These are phyloP conservation scores for Amanita phalloides DNA, from an alignment of 768 basidiomycete species.

Conservation along the genomic window DNA sequence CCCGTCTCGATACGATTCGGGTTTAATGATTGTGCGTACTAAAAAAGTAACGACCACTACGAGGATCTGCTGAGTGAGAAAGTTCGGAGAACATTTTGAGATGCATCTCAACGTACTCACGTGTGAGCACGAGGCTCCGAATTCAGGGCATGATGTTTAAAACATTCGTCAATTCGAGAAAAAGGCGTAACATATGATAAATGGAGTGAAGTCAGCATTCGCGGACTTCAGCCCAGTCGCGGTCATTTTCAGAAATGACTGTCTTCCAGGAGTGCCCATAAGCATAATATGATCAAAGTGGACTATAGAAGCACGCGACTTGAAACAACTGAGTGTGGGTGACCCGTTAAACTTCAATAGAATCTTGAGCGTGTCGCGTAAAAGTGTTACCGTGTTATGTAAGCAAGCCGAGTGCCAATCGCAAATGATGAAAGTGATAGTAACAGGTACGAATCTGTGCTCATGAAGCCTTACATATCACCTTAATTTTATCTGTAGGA, in stretches of 20 bases:
- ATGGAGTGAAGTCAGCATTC: no score
- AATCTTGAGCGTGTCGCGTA: no score
- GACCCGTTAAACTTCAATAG: no score
- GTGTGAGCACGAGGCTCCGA: not conserved
- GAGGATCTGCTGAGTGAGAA: not conserved
- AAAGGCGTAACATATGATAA: no score
- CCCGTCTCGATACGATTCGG: not conserved
- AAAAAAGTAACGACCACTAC: not conserved
- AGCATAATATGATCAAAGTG: no score
- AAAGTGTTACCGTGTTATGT: no score
- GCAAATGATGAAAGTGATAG: constrained; percentile 41
- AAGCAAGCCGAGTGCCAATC: not conserved
- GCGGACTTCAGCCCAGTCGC: no score
- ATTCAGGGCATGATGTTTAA: no score
- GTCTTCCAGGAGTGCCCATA: no score
- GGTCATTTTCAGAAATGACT: not conserved
- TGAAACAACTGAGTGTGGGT: no score
- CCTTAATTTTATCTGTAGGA: constrained; percentile 33
- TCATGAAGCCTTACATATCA: not conserved
- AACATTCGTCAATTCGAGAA: no score
- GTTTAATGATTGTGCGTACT: not conserved
- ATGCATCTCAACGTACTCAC: not conserved
- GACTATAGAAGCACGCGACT: no score
- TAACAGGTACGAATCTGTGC: constrained; percentile 38
- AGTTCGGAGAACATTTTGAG: not conserved